Evolutionary conservation across 1,284 basidiomycete genomes (phyloP), one percentile per base, ranked within the genome.

Genomic region (Leccinum pachyderme): DNA sequence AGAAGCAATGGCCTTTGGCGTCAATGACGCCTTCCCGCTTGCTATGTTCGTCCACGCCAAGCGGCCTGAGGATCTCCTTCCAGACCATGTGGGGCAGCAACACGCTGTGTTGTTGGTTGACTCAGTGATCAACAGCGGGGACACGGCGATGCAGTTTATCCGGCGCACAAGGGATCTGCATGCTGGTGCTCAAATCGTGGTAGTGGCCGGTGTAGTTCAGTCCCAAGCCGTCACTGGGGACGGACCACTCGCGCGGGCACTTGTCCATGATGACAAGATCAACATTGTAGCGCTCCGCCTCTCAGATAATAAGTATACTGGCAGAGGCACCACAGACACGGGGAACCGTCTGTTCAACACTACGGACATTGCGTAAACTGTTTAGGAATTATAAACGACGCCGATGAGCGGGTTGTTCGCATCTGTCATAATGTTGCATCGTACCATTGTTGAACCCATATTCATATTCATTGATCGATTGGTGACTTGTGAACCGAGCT

Each of bases 281-380:
- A 54, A 47, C 53, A 54, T 55, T 24, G 44, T 55, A 46, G 53
- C 52, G 22, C 53, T 55, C 24, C 53, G 53, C 43, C 53, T 55
- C 53, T 55, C 53, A 22, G 44, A 54, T 44, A 55, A 55, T 28
- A 54, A 54, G 52, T 55, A 55, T 55, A 55, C 53, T 33, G 53
- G 53, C 35, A 55, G 52, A 44, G 53, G 53, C 43, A 54, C 53
- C 52, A 55, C 53, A 47, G 53, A 55, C 52, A 54, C 53, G 24
- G 53, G 53, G 53, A 47, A 54, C 44, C 52, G 53, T 54, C 52
- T 54, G 53, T 54, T 54, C 53, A 54, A 54, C 12, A 54, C 53
- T 43, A 54, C 53, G 29, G 22, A 25, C 28, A 54, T 54, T 15
- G 35, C 53, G 54, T 54, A 44, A 54, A 44, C 51, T 54, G 52